Percentiles rank a stretch among this genome's conserved stretches.
phyloP scores from a whole-genome alignment of 495 filamentous ascomycete genomes.

The Penicillium odoratum region DNA sequence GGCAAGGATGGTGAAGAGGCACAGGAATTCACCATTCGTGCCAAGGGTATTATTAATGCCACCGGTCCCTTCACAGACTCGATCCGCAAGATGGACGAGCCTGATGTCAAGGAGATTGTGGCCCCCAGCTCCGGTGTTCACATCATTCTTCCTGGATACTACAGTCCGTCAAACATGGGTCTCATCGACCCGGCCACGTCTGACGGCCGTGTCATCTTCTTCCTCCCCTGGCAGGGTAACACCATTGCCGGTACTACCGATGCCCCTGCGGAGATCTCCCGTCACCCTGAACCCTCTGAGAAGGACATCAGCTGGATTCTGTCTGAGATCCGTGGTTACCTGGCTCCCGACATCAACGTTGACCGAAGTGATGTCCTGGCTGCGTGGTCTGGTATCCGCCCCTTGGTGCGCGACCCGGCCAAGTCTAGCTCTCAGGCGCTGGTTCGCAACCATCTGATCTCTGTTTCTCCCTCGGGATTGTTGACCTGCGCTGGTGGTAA shows the following conservation, averaged over 20 bases:
- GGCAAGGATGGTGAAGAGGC: constrained; percentile 54
- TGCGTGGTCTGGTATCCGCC: constrained; percentile 93
- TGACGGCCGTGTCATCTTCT: constrained; percentile 97
- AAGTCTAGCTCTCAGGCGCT: constrained; percentile 92
- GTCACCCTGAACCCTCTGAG: constrained; percentile 86
- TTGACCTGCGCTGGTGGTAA: constrained; percentile 96
- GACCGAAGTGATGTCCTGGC: constrained; percentile 93
- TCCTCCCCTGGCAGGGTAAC: constrained; percentile 98
- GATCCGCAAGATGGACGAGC: constrained; percentile 87
- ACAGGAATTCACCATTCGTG: constrained; percentile 71
- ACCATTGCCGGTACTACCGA: constrained; percentile 98
- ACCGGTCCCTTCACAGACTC: constrained; percentile 95
- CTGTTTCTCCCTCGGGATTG: constrained; percentile 81
- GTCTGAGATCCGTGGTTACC: constrained; percentile 83
- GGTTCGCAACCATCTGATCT: constrained; percentile 92
- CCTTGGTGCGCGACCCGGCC: constrained; percentile 91
- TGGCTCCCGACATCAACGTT: constrained; percentile 90
- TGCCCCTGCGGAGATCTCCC: constrained; percentile 73
- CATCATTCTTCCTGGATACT: constrained; percentile 93
- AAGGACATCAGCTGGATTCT: constrained; percentile 97
- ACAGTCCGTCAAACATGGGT: constrained; percentile 92
- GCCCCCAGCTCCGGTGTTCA: constrained; percentile 93
- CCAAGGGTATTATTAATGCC: constrained; percentile 94
- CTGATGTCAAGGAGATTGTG: constrained; percentile 77
- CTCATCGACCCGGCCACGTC: constrained; percentile 93